These are phyloP conservation scores for Dictyostelium purpureum DNA, from an alignment of 78 protist species.

Conservation along the genomic window DNA sequence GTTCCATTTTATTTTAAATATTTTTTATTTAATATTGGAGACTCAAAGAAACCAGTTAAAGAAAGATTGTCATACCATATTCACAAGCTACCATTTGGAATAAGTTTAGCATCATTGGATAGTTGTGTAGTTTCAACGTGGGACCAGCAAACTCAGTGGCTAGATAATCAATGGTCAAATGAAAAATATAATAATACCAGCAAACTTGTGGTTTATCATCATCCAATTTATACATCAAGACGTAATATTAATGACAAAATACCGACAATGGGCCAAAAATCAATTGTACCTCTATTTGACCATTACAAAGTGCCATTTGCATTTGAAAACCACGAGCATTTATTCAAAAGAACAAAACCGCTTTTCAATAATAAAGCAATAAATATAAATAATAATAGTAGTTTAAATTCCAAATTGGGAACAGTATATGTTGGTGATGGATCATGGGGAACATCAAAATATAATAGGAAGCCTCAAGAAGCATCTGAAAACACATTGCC, in stretches of 20 bases:
- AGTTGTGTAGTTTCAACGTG: constrained; percentile 30
- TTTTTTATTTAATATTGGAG: constrained; percentile 6
- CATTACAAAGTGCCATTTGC: constrained; percentile 19
- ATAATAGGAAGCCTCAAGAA: too few relatives aligned
- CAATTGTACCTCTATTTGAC: constrained; percentile 36
- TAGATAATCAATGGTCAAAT: not conserved
- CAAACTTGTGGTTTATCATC: constrained; percentile 20
- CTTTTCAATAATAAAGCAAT: not conserved
- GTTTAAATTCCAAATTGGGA: not conserved
- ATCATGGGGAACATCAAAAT: constrained; percentile 41
- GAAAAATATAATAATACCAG: not conserved
- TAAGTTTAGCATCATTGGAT: constrained; percentile 5
- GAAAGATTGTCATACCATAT: not conserved
- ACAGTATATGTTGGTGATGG: constrained; percentile 50
- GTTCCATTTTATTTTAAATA: constrained; percentile 56
- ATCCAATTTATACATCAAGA: constrained; percentile 48
- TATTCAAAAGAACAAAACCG: constrained; percentile 41
- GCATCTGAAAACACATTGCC: not conserved
- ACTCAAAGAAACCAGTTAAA: too few relatives aligned
- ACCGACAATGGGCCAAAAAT: not conserved
- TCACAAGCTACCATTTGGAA: not conserved
- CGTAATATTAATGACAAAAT: not conserved
- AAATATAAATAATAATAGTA: too few relatives aligned
- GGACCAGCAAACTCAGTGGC: constrained; percentile 31
- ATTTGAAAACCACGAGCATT: constrained; percentile 67